Base-by-base conservation (phyloP, 2,329 filamentous ascomycete species). In the Dactylellina drechsleri region DNA sequence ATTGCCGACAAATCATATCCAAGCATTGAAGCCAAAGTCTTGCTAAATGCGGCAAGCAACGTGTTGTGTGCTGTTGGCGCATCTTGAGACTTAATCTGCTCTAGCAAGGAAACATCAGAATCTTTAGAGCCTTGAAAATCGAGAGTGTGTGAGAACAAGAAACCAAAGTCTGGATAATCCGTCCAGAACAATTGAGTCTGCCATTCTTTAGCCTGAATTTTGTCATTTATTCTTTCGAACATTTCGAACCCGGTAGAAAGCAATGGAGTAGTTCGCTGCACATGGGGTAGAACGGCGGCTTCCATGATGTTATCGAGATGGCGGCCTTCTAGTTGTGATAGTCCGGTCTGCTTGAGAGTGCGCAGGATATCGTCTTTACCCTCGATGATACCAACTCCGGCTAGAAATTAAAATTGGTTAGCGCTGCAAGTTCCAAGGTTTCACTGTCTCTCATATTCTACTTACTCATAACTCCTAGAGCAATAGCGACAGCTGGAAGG, bases 381-480 rank as follows among this genome's bases (percentile, higher is more conserved):
- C 58, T 60, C 65, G 28, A 53, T 78, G 66, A 76, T 59, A 28
- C 76, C 66, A 59, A 75, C 73, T 45, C 50, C 49, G 47, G 56
- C 57, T 59, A 28, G 23, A 8, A 16, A 43, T 36, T 36, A 16
- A n/a, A 23, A 43, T 10, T 36, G 26, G 12, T 61, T 70, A 57
- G 23, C 7, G n/a, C 20, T 45, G 10, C 6, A 15, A 62, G n/a
- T 31, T 2, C 16, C 12, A 40, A 15, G 54, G 16, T 47, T 2
- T 41, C 12, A 40, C 15, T n/a, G 10, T 36, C 31, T 10, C 5
- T 36, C 6, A 7, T 10, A 16, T 13, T 16, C 16, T 50, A 62
- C 66, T 70, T 59, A 70, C 66, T 70, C 66, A 70, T 70, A 36
- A 62, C 66, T 16, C 73, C 73, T 18, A 76, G 57, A 26, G 73